phyloP scores from a whole-genome alignment of 108 stramenopile genomes.

The Seminavis robusta region DNA sequence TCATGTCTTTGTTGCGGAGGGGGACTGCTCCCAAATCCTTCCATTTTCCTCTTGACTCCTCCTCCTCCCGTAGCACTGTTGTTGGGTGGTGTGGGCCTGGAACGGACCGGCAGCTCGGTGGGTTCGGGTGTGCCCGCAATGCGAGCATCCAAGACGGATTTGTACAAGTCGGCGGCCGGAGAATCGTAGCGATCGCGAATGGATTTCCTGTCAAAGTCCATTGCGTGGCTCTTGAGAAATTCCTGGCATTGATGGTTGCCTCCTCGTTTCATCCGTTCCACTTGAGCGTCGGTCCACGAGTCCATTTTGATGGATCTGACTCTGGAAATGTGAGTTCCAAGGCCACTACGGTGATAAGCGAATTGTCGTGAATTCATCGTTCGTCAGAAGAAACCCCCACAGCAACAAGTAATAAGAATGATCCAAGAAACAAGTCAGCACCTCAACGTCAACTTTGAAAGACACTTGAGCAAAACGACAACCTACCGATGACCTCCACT shows the following conservation, averaged over 20 bases:
- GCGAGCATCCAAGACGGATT: slow-evolving; percentile 29
- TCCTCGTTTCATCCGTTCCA: slow-evolving; percentile 25
- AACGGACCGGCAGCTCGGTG: slow-evolving; percentile 19
- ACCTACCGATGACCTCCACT: slow-evolving; percentile 13
- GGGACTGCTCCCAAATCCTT: slow-evolving; percentile 34
- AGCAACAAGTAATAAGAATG: too few species aligned
- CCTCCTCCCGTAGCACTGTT: too few species aligned
- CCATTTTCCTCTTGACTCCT: slow-evolving; percentile 14
- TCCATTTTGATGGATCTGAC: slow-evolving; percentile 43
- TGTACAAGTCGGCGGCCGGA: slow-evolving; percentile 32
- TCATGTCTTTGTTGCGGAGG: too few species aligned
- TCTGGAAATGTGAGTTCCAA: slow-evolving; percentile 41
- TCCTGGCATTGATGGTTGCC: slow-evolving; percentile 27
- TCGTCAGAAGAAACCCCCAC: too few species aligned
- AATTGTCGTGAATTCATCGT: too few species aligned
- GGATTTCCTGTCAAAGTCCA: not conserved
- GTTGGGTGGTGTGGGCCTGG: not conserved
- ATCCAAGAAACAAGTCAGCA: too few species aligned
- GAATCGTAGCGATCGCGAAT: slow-evolving; percentile 22
- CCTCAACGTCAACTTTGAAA: too few species aligned
- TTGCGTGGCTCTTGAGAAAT: slow-evolving; percentile 18
- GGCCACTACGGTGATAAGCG: too few species aligned
- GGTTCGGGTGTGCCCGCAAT: slow-evolving; percentile 41
- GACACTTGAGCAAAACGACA: too few species aligned
- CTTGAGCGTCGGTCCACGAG: slow-evolving; percentile 24